A percentile compares a stretch with the other conserved stretches of the same genome.
These are phyloP conservation scores for Thermomyces lanuginosus DNA, from an alignment of 2,329 filamentous ascomycete species.

Conservation along the genomic window DNA sequence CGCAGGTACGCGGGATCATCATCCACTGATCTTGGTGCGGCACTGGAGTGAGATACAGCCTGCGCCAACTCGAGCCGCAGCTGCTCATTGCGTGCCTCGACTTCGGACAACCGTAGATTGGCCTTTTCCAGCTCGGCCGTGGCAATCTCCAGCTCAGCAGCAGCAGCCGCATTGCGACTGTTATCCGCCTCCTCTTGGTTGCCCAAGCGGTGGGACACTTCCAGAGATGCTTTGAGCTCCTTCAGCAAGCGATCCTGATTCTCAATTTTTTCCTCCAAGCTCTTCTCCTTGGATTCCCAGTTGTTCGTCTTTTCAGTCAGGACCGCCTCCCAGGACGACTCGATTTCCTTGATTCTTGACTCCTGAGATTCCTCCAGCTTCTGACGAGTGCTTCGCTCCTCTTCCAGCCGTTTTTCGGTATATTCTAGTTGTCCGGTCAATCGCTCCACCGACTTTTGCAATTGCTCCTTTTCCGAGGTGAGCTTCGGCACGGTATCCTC, in stretches of 20 bases:
- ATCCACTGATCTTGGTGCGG: slow-evolving; percentile 50
- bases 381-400: slow-evolving; percentile 56
- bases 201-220: slow-evolving; percentile 80
- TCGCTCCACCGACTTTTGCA: slow-evolving; percentile 62
- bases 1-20: slow-evolving; percentile 83
- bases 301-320: slow-evolving; percentile 89
- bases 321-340: slow-evolving; percentile 77
- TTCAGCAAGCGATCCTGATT: slow-evolving; percentile 82
- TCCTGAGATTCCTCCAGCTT: slow-evolving; percentile 65
- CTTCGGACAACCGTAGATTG: slow-evolving; percentile 68
- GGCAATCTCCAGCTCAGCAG: slow-evolving; percentile 85
- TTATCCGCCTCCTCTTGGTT: slow-evolving; percentile 50
- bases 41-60: slow-evolving; percentile 54
- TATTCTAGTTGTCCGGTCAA: slow-evolving; percentile 72
- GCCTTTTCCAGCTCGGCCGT: slow-evolving; percentile 82
- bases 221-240: slow-evolving; percentile 92
- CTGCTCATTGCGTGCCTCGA: slow-evolving; percentile 89
- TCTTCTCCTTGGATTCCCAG: slow-evolving; percentile 86
- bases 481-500: slow-evolving; percentile 86
- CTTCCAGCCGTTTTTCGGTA: slow-evolving; percentile 61
- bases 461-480: slow-evolving; percentile 68
- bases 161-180: slow-evolving; percentile 51
- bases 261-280: slow-evolving; percentile 81
- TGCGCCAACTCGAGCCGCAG: slow-evolving; percentile 80
- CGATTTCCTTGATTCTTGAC: slow-evolving; percentile 69